Evolutionary conservation across 495 filamentous ascomycete species (phyloP).

Genomic region (Talaromyces proteolyticus): DNA sequence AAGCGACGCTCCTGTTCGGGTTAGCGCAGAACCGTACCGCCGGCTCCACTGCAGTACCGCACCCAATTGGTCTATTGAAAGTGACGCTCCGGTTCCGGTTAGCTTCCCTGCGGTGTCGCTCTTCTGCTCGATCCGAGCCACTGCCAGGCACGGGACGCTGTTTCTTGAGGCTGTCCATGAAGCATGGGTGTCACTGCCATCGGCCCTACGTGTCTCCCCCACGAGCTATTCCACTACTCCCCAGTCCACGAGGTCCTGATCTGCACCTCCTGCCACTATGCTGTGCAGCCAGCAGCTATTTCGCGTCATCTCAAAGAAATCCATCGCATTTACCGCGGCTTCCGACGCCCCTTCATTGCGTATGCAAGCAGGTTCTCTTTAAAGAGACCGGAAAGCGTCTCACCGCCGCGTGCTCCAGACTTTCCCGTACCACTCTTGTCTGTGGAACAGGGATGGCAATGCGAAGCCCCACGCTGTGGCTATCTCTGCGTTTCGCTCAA

Average conservation of each 20-base stretch:
- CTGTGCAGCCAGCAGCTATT: constrained; percentile 27
- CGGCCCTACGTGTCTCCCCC: neutral
- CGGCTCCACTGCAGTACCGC: neutral
- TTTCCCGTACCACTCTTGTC: constrained; percentile 25
- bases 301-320: constrained; percentile 32
- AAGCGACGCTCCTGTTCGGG: constrained; percentile 3
- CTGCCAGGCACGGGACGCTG: neutral
- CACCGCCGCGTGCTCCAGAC: constrained; percentile 9
- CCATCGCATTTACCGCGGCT: constrained; percentile 20
- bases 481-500: constrained; percentile 22
- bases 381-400: constrained; percentile 13
- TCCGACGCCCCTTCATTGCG: constrained; percentile 16
- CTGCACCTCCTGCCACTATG: constrained; percentile 24
- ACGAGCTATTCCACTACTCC: constrained; percentile 16
- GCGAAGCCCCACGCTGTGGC: constrained; percentile 12
- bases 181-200: neutral
- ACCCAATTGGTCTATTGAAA: neutral
- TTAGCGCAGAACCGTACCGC: neutral
- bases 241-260: constrained; percentile 19
- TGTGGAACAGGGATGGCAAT: constrained; percentile 20
- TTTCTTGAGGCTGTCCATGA: neutral
- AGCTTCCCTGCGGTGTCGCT: too few relatives aligned
- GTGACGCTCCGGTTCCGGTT: neutral
- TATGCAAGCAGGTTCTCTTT: constrained; percentile 17
- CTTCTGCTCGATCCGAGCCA: too few relatives aligned